Base-by-base conservation (phyloP, 2,329 filamentous ascomycete genomes). In the Trichoderma sp. region DNA sequence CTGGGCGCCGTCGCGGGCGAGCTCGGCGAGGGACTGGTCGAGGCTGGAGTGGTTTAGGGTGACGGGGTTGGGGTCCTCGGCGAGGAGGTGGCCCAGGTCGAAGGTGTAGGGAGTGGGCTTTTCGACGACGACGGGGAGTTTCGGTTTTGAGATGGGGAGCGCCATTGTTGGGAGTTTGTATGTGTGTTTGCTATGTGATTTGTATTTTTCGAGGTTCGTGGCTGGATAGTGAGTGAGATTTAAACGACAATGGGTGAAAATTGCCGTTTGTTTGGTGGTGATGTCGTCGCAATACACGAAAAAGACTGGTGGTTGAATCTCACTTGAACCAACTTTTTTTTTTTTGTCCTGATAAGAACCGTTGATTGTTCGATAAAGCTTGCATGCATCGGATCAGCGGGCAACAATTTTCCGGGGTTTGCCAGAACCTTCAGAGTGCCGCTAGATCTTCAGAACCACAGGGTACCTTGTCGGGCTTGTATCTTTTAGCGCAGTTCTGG, bases 101-200 rank as follows among this genome's bases (percentile, higher is more conserved):
- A 97, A 98, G 76, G 90, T 94, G 85, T 97, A 97, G 11, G 95
- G 94, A 7, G 92, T 97, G 5, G 94, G 91, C 83, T 97, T 97
- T 73, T 91, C 86, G 79, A 94, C 92, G 17, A 86, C 88, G 73
- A 92, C 86, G 58, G 89, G 87, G 72, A 90, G 84, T 78, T 88
- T 88, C 73, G 83, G 80, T 73, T 82, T 81, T 72, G 82, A 78
- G 72, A 75, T 75, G 58, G 81, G 74, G 66, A 81, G 73, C 32
- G 83, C 77, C 80, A 84, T 85, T 70, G 50, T 47, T 47, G 71
- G 20, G 36, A 4, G 20, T 47, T 30, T 7, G 0, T 6, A 4
- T 30, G 43, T 47, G 34, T 4, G 0, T 65, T 39, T 26, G n/a
- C 20, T 39, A 5, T 28, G 15, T 58, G 23, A 9, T 30, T 7